Percentiles rank a stretch among this genome's conserved stretches.
These are phyloP conservation scores for Morella rubra DNA, from an alignment of 306 rosid species.

Conservation along the genomic window DNA sequence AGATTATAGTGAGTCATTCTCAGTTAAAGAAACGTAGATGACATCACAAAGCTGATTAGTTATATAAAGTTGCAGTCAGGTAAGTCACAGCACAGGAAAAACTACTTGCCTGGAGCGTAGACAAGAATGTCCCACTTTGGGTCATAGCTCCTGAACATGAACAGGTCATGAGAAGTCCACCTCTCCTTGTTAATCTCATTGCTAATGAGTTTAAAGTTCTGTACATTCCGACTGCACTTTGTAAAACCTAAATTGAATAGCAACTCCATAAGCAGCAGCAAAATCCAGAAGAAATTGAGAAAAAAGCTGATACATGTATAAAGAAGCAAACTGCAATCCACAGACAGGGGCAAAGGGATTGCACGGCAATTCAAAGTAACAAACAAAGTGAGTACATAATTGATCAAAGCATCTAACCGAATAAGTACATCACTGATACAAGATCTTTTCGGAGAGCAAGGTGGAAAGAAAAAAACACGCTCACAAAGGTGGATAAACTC, in stretches of 20 bases:
- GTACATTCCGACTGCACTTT: conserved; percentile 86
- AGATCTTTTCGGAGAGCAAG: background rate
- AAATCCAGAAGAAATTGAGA: conserved; percentile 6
- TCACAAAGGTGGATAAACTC: background rate
- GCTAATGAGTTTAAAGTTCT: conserved; percentile 80
- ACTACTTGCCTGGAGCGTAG: conserved; percentile 68
- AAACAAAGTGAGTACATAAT: no score
- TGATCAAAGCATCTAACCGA: background rate
- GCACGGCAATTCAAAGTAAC: no score
- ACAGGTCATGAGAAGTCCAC: conserved; percentile 95
- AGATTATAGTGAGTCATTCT: background rate
- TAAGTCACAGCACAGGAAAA: background rate
- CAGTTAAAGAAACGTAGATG: background rate
- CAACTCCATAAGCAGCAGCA: conserved; percentile 5
- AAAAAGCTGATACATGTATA: conserved; percentile 10
- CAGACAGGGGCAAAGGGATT: background rate
- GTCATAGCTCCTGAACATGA: conserved; percentile 94
- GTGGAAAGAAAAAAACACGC: background rate
- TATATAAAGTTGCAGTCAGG: background rate
- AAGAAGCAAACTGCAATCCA: background rate
- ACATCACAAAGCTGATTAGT: background rate
- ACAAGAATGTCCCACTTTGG: conserved; percentile 78
- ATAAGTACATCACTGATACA: background rate
- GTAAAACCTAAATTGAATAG: conserved; percentile 57
- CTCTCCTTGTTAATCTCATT: conserved; percentile 78